Evolutionary conservation across 1,284 basidiomycete species (phyloP).

Genomic region (Puccinia hordei): DNA sequence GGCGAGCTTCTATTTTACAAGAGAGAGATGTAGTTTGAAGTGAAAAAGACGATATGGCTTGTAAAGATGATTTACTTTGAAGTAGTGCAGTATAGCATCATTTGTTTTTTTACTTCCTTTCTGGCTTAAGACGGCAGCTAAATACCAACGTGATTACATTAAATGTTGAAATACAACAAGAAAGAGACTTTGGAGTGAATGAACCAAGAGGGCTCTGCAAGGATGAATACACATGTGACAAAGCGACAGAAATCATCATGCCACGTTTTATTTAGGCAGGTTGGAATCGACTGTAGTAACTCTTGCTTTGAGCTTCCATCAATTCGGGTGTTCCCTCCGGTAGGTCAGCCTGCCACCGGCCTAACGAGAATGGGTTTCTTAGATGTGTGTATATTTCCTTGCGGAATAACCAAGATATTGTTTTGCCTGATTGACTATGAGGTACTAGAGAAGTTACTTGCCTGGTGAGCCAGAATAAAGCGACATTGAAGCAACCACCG

Average conservation of each 20-base stretch:
- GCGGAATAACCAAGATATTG: background rate
- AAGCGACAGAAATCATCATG: background rate
- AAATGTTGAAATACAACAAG: too few relatives aligned
- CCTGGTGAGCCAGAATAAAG: constrained; percentile 88
- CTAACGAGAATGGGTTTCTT: constrained; percentile 61
- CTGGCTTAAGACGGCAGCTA: background rate
- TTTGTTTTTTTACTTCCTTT: too few relatives aligned
- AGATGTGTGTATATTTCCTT: background rate
- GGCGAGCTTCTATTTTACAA: background rate
- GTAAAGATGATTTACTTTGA: too few relatives aligned
- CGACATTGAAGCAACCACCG: constrained; percentile 84
- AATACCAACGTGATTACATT: background rate
- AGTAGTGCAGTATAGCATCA: too few relatives aligned
- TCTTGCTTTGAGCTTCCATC: constrained; percentile 75
- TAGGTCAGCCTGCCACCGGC: constrained; percentile 76
- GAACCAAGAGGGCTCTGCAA: background rate
- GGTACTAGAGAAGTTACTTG: constrained; percentile 57
- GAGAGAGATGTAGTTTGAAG: too few relatives aligned
- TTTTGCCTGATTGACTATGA: background rate
- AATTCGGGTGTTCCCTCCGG: constrained; percentile 86
- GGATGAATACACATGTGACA: background rate
- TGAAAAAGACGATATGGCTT: too few relatives aligned
- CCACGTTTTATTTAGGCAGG: constrained; percentile 50
- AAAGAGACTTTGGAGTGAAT: too few relatives aligned
- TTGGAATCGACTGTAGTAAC: constrained; percentile 71